Base-by-base conservation (phyloP, 345 rosid species). In the Cardamine resedifolia region DNA sequence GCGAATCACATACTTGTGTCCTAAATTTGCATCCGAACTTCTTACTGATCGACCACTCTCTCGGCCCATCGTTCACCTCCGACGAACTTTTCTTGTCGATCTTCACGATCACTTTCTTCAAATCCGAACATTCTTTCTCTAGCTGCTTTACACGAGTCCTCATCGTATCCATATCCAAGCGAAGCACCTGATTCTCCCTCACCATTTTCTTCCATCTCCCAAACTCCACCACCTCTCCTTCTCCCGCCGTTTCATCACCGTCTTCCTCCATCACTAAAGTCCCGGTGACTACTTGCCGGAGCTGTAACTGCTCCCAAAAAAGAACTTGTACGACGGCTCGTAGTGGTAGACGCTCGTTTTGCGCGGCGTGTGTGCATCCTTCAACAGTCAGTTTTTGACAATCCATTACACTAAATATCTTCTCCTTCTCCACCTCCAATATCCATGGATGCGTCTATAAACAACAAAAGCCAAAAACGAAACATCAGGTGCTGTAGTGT, bases 331-430 rank as follows among this genome's bases (percentile, higher is more conserved):
- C 97, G 31, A 93, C 89, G 39, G 88, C 86, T 10, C 94, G 90
- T 60, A 93, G 66, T 2, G 98, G 98, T 6, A 93, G 66, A 69
- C 92, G 87, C 87, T 88, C 97, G 76, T 90, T 93, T 68, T 90
- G 96, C 4, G 98, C 96, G 2, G 97, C 96, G 85, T 93, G 97
- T 1, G 92, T 90, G 85, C 97, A 93, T 21, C 94, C 98, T 71
- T 88, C 98, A 10, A 93, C 73, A 6, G 90, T 90, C 1, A 93
- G 84, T 78, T 90, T 90, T 34, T 80, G 90, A 48, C 85, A 90
- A 49, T 93, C 97, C 78, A 93, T 77, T 0, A 84, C 78, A 9
- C 90, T 90, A 38, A 90, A 86, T 20, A 93, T 79, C 82, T 85
- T 87, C 70, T 93, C 97, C 10, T 88, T 77, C 74, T 87, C 97